Conservation (phyloP, 768 basidiomycete genomes). For the Candolleomyces efflorescens region DNA sequence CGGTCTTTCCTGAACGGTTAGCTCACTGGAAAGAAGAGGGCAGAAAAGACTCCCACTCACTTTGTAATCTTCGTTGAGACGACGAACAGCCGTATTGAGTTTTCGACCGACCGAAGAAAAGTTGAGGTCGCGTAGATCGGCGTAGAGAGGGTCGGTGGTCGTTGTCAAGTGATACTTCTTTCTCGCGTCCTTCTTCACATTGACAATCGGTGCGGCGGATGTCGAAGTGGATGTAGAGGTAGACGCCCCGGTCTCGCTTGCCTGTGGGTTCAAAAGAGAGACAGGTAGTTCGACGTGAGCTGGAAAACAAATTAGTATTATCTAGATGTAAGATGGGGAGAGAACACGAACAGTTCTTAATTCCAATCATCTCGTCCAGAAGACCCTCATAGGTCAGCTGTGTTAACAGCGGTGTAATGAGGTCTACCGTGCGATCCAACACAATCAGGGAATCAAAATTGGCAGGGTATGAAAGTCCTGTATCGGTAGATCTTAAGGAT, state of each 20-base stretch:
- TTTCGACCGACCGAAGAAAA: slow-evolving; percentile 85
- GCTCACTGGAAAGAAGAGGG: no score
- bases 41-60: slow-evolving; percentile 34
- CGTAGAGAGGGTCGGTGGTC: slow-evolving; percentile 72
- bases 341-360: slow-evolving; percentile 72
- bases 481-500: slow-evolving; percentile 34
- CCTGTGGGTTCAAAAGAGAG: slow-evolving; percentile 59
- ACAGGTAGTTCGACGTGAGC: slow-evolving; percentile 77
- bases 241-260: slow-evolving; percentile 24
- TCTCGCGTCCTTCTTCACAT: slow-evolving; percentile 72
- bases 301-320: slow-evolving; percentile 19
- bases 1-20: slow-evolving; percentile 43
- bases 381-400: slow-evolving; percentile 97
- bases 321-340: no score
- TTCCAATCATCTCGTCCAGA: slow-evolving; percentile 86
- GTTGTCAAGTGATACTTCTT: slow-evolving; percentile 87
- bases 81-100: slow-evolving; percentile 75
- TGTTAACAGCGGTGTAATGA: slow-evolving; percentile 93
- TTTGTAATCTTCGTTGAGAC: slow-evolving; percentile 92
- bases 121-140: slow-evolving; percentile 85
- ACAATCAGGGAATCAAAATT: slow-evolving; percentile 84
- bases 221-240: slow-evolving; percentile 28
- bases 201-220: slow-evolving; percentile 38
- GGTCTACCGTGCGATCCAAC: slow-evolving; percentile 86
- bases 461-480: slow-evolving; percentile 41